Base-by-base conservation (phyloP, 2,329 filamentous ascomycete genomes). In the Gnomoniopsis sp. region DNA sequence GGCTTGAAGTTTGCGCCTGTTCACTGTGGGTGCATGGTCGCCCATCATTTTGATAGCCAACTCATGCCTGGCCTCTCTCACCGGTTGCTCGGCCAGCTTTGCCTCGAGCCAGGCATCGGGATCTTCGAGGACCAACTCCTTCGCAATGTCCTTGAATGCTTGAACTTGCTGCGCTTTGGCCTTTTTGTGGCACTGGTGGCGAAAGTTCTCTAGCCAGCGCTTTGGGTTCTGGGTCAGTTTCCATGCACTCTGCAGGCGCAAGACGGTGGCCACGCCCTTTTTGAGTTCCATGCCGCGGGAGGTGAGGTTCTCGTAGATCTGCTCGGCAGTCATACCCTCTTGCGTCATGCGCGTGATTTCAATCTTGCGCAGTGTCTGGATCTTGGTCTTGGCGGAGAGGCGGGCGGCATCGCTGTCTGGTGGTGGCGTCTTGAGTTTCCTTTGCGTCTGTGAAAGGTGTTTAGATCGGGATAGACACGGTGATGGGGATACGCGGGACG, bases 311-410 rank as follows among this genome's bases (percentile, higher is more conserved):
- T 54, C 48, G 14, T 58, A 62, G 33, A 65, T 64, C 7, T 63
- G 52, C 19, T 61, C 60, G 6, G 61, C 41, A 1, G 61, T 43
- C 41, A 65, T 59, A 6, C 60, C 61, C 38, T 64, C 60, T n/a
- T 57, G 22, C 22, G 63, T 61, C 63, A 65, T 63, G 43, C 59
- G 60, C n/a, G 57, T 64, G 23, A 65, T 55, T 38, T 65, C 63
- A 15, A 52, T 52, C 49, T 63, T 63, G 41, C 56, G 60, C 52
- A 54, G 33, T 1, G 59, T 49, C 49, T 62, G 59, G 3, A 55
- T 41, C 33, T 53, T 53, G 17, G 51, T 49, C 50, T 60, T 60
- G 55, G 49, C 57, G 19, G 58, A 56, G 11, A 56, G 59, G 30
- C 62, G 56, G 33, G 55, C 34, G 11, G 53, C 50, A 15, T 63